Base-by-base conservation (phyloP, 2,329 filamentous ascomycete species). In the Beauveria asiatica region DNA sequence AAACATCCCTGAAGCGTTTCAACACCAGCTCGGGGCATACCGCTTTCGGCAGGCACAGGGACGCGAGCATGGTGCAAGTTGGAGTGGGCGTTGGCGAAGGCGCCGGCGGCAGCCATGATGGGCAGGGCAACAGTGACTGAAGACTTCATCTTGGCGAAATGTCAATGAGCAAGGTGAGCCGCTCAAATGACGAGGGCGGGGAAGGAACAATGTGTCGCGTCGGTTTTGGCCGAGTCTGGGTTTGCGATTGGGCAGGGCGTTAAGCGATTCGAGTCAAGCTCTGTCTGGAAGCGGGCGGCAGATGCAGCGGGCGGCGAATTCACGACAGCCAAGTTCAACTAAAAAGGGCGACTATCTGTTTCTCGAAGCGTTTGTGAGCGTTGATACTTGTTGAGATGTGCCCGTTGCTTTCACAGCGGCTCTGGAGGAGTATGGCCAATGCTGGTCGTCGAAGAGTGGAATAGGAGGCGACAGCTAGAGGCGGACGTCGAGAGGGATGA, bases 1-100 rank as follows among this genome's bases (percentile, higher is more conserved):
- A 72, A 85, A 68, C 82, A 85, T 19, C 82, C 82, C 23, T 82
- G 78, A 1, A 77, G 74, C 2, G 75, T 78, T 48, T 71, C 65
- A 9, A 71, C 67, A n/a, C 72, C 71, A 5, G 70, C 64, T 4
- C 68, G 64, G 0, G 81, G 77, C 1, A 66, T 55, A n/a, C 65
- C 57, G 0, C 73, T 69, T 8, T 80, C 73, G 39, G 65, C 65
- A 10, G 48, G 41, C 21, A 62, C 56, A 23, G 57, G 42, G 41
- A 51, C 52, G 19, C 57, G 45, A 60, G 54, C 44, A 50, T 57
- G 45, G 39, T 61, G 59, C 13, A 57, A 7, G 16, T 61, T 49
- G 23, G 52, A 33, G 42, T 52, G 48, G 13, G 60, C 64, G 6
- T 64, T 63, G 30, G 66, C 68, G 11, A 63, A 53, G 42, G 60